Percentiles rank a stretch among this genome's conserved stretches.
Evolutionary conservation across 2,329 filamentous ascomycete genomes (phyloP).

Genomic region (Neopestalotiopsis rosae): DNA sequence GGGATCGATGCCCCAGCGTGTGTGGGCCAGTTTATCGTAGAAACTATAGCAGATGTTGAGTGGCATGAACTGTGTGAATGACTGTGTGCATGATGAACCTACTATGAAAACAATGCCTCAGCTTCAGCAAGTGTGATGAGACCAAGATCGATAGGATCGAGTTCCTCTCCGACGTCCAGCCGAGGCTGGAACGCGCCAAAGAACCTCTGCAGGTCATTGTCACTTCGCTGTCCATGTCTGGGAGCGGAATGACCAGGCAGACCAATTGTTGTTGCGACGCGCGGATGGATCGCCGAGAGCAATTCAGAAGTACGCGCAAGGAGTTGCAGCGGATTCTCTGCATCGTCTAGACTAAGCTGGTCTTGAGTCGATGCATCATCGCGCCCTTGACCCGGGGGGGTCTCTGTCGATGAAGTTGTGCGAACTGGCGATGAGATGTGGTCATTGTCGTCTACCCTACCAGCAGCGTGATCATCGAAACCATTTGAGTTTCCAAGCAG

Average conservation of each 20-base stretch:
- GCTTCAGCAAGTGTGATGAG: slow-evolving; percentile 71
- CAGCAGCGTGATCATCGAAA: slow-evolving; percentile 23
- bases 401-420: slow-evolving; percentile 33
- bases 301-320: slow-evolving; percentile 76
- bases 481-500: slow-evolving; percentile 34
- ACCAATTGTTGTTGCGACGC: slow-evolving; percentile 26
- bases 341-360: slow-evolving; percentile 64
- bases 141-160: slow-evolving; percentile 73
- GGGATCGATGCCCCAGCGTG: slow-evolving; percentile 75
- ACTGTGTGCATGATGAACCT: slow-evolving; percentile 36
- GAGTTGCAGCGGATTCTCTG: slow-evolving; percentile 76
- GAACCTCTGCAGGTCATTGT: slow-evolving; percentile 64
- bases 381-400: slow-evolving; percentile 34
- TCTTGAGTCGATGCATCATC: slow-evolving; percentile 37
- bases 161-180: slow-evolving; percentile 65
- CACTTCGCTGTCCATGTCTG: slow-evolving; percentile 31
- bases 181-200: slow-evolving; percentile 69
- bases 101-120: slow-evolving; percentile 69
- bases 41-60: slow-evolving; percentile 53
- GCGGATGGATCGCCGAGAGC: slow-evolving; percentile 41
- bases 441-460: slow-evolving; percentile 27
- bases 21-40: slow-evolving; percentile 73
- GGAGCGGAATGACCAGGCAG: slow-evolving; percentile 23
- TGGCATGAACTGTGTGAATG: neutral
- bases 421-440: slow-evolving; percentile 34